Conservation (phyloP, 2,329 filamentous ascomycete species). For the Colletotrichum tropicale region DNA sequence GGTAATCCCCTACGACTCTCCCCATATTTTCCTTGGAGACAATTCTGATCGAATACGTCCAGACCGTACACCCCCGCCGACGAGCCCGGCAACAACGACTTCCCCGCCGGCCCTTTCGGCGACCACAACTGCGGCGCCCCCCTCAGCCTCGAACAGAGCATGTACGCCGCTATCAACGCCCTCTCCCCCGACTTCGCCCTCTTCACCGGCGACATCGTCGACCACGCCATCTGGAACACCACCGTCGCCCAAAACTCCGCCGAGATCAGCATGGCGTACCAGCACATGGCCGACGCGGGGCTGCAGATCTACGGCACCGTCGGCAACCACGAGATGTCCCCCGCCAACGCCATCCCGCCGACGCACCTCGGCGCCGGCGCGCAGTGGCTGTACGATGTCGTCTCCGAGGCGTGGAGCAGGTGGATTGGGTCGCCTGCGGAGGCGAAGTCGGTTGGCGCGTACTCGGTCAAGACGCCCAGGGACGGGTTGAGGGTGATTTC, state of each 20-base stretch:
- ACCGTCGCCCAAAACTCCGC: conserved; percentile 34
- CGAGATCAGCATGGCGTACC: conserved; percentile 49
- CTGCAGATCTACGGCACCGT: conserved; percentile 55
- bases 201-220: conserved; percentile 64
- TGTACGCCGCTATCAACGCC: conserved; percentile 55
- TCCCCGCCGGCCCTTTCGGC: conserved; percentile 56
- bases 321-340: conserved; percentile 62
- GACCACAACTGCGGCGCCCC: conserved; percentile 60
- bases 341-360: conserved; percentile 24
- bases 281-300: conserved; percentile 45
- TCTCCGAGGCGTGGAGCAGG: not conserved
- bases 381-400: not conserved
- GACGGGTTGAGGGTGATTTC: not conserved
- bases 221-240: conserved; percentile 56
- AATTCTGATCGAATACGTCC: no score
- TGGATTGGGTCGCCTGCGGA: not conserved
- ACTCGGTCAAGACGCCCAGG: not conserved
- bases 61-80: conserved; percentile 50
- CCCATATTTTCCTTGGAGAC: no score
- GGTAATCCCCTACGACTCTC: conserved; percentile 28
- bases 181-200: conserved; percentile 56
- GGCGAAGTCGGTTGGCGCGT: not conserved
- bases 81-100: conserved; percentile 49
- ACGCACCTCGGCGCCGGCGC: not conserved
- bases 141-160: conserved; percentile 54